Evolutionary conservation across 768 basidiomycete genomes (phyloP), one percentile per base, ranked within the genome.

Genomic region (Pisolithus orientalis): DNA sequence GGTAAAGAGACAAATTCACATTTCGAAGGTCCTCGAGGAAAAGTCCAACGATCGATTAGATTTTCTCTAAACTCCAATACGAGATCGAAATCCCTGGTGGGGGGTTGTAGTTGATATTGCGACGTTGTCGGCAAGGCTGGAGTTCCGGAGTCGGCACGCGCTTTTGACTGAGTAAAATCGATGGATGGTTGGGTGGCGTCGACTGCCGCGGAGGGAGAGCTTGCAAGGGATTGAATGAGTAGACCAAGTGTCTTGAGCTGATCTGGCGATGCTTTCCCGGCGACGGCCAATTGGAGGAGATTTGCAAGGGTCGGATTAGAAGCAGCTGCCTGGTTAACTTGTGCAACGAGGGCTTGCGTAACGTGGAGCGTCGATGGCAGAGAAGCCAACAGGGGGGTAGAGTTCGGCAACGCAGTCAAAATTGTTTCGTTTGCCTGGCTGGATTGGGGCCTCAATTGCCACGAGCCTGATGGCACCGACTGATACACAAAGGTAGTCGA

Each of bases 1-100:
- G 57, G 50, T 7, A 53, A 4, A 39, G 68, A 44, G 21, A 53
- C 56, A 53, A 75, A 71, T 55, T 85, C 78, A 54, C 74, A 81
- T 29, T 75, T 66, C 7, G 76, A 75, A 5, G 75, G 71, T 21
- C 79, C 80, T 31, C 85, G 79, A 48, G 88, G 87, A 50, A 90
- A 72, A 6, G 85, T 58, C 79, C 80, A 84, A n/a, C 82, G 77
- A 44, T 87, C 85, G 40, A 72, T 70, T 3, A 80, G 73, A 5
- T 70, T 68, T 59, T 90, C 88, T 47, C 75, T 69, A 57, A 87
- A 90, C 60, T 87, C 85, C 48, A 91, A 61, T 24, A 90, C 79
- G 1, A 91, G 62, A 62, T 90, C 88, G 59, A 83, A 87, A n/a
- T 80, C 78, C 60, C 77, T 83, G 32, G 75, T 62, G 16, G 77